A percentile compares a stretch with the other conserved stretches of the same genome.
Conservation (phyloP, 2,329 filamentous ascomycete genomes). For the Fusarium incarnatum region DNA sequence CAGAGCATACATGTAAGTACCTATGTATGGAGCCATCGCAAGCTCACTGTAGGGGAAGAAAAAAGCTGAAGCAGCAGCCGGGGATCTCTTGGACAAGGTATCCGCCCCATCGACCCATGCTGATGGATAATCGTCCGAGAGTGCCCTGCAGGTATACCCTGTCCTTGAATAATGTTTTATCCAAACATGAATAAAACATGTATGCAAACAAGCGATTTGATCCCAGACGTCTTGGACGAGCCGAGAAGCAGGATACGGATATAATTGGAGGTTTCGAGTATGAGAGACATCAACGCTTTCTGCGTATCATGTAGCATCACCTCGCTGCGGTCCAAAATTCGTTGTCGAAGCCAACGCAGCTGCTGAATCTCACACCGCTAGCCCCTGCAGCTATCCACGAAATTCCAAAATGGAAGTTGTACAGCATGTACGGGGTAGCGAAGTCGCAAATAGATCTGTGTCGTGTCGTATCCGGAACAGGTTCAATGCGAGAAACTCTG, state of each 20-base stretch:
- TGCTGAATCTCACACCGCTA: constrained; percentile 11
- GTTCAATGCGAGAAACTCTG: constrained; percentile 8
- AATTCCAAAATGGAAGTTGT: constrained; percentile 30
- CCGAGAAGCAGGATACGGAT: background rate
- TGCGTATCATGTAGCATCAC: background rate
- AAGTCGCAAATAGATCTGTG: constrained; percentile 21
- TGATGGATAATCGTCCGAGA: constrained; percentile 46
- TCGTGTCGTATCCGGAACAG: background rate
- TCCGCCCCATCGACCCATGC: constrained; percentile 44
- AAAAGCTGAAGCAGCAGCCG: background rate
- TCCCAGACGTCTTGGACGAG: background rate
- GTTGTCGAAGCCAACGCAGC: constrained; percentile 8
- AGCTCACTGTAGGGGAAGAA: constrained; percentile 1
- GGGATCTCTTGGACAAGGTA: constrained; percentile 30
- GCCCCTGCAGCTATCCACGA: constrained; percentile 20
- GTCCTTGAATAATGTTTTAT: constrained; percentile 5
- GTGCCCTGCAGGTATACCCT: constrained; percentile 36
- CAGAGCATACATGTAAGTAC: background rate
- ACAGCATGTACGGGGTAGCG: constrained; percentile 18
- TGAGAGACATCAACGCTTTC: background rate
- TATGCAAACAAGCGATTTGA: constrained; percentile 19
- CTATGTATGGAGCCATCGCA: background rate
- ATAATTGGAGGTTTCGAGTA: background rate
- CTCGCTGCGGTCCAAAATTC: constrained; percentile 4
- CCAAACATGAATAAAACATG: constrained; percentile 14